Conservation (phyloP, 164 flowering plant genomes). For the Paratinospora sagittata region DNA sequence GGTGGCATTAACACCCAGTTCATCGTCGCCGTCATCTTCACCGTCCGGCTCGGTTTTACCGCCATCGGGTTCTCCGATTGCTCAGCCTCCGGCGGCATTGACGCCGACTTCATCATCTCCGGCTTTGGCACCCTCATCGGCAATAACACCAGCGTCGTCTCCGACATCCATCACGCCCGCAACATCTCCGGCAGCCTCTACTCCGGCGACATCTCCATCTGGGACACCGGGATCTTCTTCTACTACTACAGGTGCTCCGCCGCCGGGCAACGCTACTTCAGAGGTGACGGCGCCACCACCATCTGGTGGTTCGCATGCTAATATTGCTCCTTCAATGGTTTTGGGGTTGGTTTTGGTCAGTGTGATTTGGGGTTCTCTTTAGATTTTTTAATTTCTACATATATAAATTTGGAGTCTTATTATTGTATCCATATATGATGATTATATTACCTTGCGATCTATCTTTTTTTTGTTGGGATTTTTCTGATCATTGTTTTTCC, state of each 20-base stretch:
- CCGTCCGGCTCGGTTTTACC: too few species aligned
- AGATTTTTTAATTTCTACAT: background rate
- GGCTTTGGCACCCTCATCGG: too few species aligned
- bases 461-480: background rate
- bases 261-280: too few species aligned
- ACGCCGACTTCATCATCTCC: too few species aligned
- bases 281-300: too few species aligned
- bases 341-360: background rate
- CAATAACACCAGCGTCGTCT: too few species aligned
- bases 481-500: background rate
- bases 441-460: background rate
- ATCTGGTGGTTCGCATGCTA: background rate
- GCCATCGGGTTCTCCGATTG: too few species aligned
- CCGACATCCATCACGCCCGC: too few species aligned
- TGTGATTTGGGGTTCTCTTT: slow-evolving; percentile 5
- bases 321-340: background rate
- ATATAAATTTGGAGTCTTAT: background rate
- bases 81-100: too few species aligned
- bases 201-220: background rate
- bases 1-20: background rate
- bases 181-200: background rate
- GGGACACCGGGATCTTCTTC: background rate
- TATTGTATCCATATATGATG: background rate
- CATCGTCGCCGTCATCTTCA: background rate
- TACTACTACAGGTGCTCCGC: background rate